Evolutionary conservation across 257 asterid species (phyloP).

Genomic region (Fraxinus anomala): DNA sequence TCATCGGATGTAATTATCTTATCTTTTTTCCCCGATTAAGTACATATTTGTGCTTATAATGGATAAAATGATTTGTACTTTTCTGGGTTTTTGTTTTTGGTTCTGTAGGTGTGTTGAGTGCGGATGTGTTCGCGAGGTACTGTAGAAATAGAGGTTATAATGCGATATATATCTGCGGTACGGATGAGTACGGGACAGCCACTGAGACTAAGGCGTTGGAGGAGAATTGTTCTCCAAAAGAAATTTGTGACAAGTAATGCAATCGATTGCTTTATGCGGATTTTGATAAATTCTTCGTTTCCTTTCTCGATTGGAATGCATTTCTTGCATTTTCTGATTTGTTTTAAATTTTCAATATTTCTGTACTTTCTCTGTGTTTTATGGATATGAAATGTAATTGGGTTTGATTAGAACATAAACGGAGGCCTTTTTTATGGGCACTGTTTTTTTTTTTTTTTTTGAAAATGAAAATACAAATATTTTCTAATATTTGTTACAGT

Average conservation of each 20-base stretch:
- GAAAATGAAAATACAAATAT: background rate
- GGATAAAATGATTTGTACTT: background rate
- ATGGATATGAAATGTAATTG: conserved; percentile 5
- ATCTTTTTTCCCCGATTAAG: background rate
- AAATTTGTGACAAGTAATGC: conserved; percentile 88
- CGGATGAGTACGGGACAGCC: conserved; percentile 98
- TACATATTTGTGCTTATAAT: conserved; percentile 19
- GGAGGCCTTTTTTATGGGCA: background rate
- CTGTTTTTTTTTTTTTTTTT: background rate
- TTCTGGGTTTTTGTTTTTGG: background rate
- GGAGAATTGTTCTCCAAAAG: conserved; percentile 77
- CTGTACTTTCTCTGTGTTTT: background rate
- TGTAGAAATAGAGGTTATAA: conserved; percentile 85
- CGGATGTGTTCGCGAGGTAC: conserved; percentile 89
- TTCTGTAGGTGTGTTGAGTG: conserved; percentile 87
- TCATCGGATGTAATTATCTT: conserved; percentile 71
- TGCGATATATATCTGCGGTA: conserved; percentile 81
- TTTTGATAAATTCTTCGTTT: conserved; percentile 2
- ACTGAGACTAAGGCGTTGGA: conserved; percentile 98
- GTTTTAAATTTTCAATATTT: background rate
- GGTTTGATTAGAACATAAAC: conserved; percentile 10
- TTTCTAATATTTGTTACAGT: background rate
- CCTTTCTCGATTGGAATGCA: conserved; percentile 19
- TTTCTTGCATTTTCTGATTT: background rate
- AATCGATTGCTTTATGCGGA: background rate